Evolutionary conservation across 345 rosid genomes (phyloP), one percentile per base, ranked within the genome.

Genomic region (Populus simonii): DNA sequence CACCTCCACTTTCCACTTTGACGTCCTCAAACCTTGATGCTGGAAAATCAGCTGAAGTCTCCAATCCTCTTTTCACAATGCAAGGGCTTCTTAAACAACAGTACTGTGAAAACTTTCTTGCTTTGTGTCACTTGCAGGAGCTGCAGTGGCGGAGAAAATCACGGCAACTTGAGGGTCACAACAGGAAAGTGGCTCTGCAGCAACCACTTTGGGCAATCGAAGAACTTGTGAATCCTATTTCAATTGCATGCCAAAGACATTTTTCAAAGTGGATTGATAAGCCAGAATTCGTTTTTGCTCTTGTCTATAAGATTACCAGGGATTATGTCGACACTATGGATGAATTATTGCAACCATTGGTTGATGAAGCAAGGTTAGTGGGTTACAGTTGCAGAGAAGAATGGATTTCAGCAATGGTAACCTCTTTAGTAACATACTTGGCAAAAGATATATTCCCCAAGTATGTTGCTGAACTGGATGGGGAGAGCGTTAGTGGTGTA

Each of bases 171-270:
- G 90, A 91, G 78, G 92, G 91, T 72, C 86, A 78, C 71, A 86
- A 89, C 78, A 80, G 80, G 71, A 93, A 92, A 81, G 83, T 82
- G 70, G 88, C 93, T 80, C 84, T 91, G 51, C 90, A 82, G 55
- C 98, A 93, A 76, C 94, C 99, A 71, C 93, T 96, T 66, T 96
- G 99, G 99, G 99, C 96, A 76, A 86, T 93, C 81, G 97, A 92
- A 87, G 99, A 96, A 89, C 90, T 96, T 74, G 98, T 89, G 68
- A 96, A 87, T 72, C 99, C 99, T 78, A 76, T 93, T 73, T 87
- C 91, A 11, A 77, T 96, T 81, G 89, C 95, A 55, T 91, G 90
- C 66, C 96, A 92, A 41, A 82, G 77, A 8, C 92, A 96, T 83
- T 96, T 96, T 83, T 70, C 89, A 53, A 90, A 92, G 80, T 96